phyloP scores from a whole-genome alignment of 2,329 filamentous ascomycete genomes.

The Xylaria multiplex region DNA sequence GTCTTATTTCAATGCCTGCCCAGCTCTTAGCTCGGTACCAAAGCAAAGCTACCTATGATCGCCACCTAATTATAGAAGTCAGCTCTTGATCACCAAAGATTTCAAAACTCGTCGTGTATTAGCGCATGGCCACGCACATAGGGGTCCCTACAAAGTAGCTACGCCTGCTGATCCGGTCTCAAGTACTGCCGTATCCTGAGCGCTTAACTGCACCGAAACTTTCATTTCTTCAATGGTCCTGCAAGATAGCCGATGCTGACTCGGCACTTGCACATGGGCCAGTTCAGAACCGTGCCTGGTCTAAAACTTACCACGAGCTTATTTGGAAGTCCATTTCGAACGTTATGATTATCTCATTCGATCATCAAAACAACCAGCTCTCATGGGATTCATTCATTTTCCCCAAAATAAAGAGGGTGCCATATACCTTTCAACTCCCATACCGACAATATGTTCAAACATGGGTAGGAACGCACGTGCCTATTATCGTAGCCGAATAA shows the following conservation, averaged over 20 bases:
- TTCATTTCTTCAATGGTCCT: slow-evolving; percentile 2
- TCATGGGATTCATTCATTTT: slow-evolving; percentile 14
- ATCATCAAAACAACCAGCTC: slow-evolving; percentile 3
- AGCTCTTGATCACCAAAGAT: background rate
- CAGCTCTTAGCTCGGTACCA: background rate
- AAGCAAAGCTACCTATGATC: background rate
- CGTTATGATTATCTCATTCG: background rate
- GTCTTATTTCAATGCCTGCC: background rate
- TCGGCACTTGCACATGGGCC: slow-evolving; percentile 1
- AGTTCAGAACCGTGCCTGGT: background rate
- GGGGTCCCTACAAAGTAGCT: too few relatives aligned
- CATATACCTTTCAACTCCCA: too few relatives aligned
- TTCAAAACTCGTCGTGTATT: too few relatives aligned
- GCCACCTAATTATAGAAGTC: slow-evolving; percentile 12
- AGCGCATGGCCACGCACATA: too few relatives aligned
- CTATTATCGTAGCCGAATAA: background rate
- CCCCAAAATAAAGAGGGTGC: background rate
- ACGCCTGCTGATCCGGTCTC: background rate
- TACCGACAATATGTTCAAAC: too few relatives aligned
- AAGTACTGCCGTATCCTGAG: background rate
- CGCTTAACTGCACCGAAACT: background rate
- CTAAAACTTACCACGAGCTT: background rate
- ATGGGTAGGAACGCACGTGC: too few relatives aligned
- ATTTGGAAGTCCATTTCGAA: background rate
- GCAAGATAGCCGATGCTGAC: slow-evolving; percentile 3